Percentiles rank a stretch among this genome's conserved stretches.
These are phyloP conservation scores for Aphanomyces cochlioides DNA, from an alignment of 352 stramenopile genomes.

Conservation along the genomic window DNA sequence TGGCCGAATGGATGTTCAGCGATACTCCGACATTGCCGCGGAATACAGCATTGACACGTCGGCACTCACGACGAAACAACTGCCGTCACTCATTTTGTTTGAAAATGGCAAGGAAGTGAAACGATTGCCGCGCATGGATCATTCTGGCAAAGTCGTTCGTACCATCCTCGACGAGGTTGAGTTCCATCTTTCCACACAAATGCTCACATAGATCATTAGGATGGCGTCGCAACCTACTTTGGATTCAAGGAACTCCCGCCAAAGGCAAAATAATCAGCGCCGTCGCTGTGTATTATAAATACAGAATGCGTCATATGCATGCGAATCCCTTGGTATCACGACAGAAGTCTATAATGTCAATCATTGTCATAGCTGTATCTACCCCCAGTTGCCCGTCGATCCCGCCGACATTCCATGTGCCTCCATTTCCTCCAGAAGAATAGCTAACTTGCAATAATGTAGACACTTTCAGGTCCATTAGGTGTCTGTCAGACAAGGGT, in stretches of 20 bases:
- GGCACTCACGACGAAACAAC: constrained; percentile 52
- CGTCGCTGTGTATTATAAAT: neutral
- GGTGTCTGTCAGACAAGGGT: too few relatives aligned
- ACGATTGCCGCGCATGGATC: constrained; percentile 53
- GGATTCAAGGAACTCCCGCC: constrained; percentile 4
- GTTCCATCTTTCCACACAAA: neutral
- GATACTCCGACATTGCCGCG: constrained; percentile 56
- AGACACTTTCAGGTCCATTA: too few relatives aligned
- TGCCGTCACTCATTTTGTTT: constrained; percentile 74
- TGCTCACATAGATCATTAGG: neutral
- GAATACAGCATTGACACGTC: constrained; percentile 61
- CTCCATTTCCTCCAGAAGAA: too few relatives aligned
- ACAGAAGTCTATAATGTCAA: neutral
- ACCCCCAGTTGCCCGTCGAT: too few relatives aligned
- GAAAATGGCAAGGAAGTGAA: constrained; percentile 53
- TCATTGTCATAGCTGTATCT: too few relatives aligned
- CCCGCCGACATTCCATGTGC: too few relatives aligned
- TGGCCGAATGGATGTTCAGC: constrained; percentile 59
- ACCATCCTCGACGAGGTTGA: constrained; percentile 56
- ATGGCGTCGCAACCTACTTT: constrained; percentile 24
- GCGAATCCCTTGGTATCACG: neutral
- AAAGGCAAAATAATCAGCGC: neutral
- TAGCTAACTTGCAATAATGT: too few relatives aligned
- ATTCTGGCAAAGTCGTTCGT: constrained; percentile 52
- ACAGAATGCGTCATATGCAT: too few relatives aligned